phyloP scores from a whole-genome alignment of 208 protist genomes.

The Wallacemonas sp. region DNA sequence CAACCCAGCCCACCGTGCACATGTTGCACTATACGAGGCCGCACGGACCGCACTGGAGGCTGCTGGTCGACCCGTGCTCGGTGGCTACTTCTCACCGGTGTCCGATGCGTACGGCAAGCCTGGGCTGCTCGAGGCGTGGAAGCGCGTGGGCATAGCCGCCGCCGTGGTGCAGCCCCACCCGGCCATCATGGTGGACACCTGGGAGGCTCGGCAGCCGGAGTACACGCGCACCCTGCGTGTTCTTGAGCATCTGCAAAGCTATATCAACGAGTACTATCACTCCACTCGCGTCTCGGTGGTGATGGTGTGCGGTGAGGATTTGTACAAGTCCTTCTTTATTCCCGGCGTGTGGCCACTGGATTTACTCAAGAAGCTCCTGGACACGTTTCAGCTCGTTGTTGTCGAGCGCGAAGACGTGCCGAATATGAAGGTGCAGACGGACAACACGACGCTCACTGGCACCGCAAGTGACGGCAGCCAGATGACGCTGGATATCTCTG shows the following conservation, averaged over 20 bases:
- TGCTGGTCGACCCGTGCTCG: constrained; percentile 33
- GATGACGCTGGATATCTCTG: constrained; percentile 38
- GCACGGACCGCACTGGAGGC: constrained; percentile 29
- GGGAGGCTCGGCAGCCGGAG: constrained; percentile 65
- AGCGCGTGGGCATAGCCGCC: constrained; percentile 29
- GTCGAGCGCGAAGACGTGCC: constrained; percentile 27
- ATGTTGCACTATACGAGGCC: constrained; percentile 60
- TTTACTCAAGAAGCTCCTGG: constrained; percentile 55
- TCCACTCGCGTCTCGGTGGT: constrained; percentile 41
- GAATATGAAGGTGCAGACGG: constrained; percentile 2
- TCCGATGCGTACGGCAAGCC: constrained; percentile 77
- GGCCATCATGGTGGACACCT: constrained; percentile 58
- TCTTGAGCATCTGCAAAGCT: constrained; percentile 61
- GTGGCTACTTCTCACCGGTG: constrained; percentile 84
- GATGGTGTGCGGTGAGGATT: constrained; percentile 72
- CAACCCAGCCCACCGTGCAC: constrained; percentile 83
- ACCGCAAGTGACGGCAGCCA: constrained; percentile 13
- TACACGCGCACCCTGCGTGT: constrained; percentile 72
- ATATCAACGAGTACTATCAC: constrained; percentile 50
- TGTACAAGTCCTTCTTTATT: constrained; percentile 72
- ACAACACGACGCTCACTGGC: constrained; percentile 25
- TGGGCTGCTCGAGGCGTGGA: constrained; percentile 35
- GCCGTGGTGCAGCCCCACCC: constrained; percentile 47
- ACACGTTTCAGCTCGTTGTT: constrained; percentile 56
- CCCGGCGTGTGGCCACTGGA: constrained; percentile 67